Conservation (phyloP, 257 asterid species). For the Mitragyna speciosa region DNA sequence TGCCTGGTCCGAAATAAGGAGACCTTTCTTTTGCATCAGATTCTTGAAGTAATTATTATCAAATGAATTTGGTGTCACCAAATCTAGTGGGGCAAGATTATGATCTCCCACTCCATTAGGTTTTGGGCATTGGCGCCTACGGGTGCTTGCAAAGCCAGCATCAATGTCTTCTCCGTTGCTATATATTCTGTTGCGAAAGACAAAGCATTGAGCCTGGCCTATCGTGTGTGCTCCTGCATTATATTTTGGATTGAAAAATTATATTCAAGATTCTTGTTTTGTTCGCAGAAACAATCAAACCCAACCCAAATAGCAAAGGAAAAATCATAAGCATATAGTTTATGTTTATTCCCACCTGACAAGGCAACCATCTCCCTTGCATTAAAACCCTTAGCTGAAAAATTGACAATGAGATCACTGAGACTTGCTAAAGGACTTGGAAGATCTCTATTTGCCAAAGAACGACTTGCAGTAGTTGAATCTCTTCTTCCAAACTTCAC, state of each 20-base stretch:
- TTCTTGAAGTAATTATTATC: slow-evolving; percentile 14
- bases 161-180: slow-evolving; percentile 38
- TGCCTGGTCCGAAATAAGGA: slow-evolving; percentile 34
- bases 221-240: slow-evolving; percentile 37
- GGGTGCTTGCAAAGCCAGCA: slow-evolving; percentile 35
- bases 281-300: too few relatives aligned
- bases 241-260: background rate
- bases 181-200: slow-evolving; percentile 28
- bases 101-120: slow-evolving; percentile 16
- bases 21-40: slow-evolving; percentile 23
- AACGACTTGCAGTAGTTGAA: slow-evolving; percentile 30
- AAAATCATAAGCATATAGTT: too few relatives aligned
- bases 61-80: background rate
- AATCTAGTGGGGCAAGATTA: slow-evolving; percentile 25
- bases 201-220: slow-evolving; percentile 32
- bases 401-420: slow-evolving; percentile 8
- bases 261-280: background rate
- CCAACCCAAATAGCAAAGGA: too few relatives aligned
- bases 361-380: slow-evolving; percentile 38
- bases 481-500: slow-evolving; percentile 42
- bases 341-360: slow-evolving; percentile 20
- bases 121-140: slow-evolving; percentile 29
- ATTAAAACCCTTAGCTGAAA: slow-evolving; percentile 20
- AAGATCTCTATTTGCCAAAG: slow-evolving; percentile 27
- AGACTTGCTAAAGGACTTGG: slow-evolving; percentile 22